Conservation (phyloP, 176 grass and related monocot genomes). For the Echinochloa phyllopogon region DNA sequence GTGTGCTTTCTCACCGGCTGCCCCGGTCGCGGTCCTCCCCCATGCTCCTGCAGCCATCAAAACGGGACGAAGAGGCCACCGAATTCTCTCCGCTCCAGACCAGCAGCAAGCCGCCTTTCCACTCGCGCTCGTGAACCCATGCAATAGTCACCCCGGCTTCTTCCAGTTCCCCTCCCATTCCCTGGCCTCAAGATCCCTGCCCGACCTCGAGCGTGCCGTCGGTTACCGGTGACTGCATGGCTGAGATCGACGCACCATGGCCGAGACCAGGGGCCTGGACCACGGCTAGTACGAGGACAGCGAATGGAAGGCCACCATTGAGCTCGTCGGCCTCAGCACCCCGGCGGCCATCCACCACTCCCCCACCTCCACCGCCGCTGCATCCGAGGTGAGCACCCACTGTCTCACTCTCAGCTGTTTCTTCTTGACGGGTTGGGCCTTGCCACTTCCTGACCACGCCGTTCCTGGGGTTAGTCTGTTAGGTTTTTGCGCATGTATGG, state of each 20-base stretch:
- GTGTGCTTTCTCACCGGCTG: conserved; percentile 9
- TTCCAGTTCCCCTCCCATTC: background rate
- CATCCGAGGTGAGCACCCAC: conserved; percentile 31
- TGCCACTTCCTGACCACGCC: too few relatives aligned
- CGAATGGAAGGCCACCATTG: conserved; percentile 55
- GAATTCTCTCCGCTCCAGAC: conserved; percentile 3
- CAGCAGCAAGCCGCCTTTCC: conserved; percentile 14
- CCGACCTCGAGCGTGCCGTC: background rate
- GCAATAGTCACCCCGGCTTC: conserved; percentile 25
- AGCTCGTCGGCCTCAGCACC: conserved; percentile 68
- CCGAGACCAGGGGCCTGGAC: conserved; percentile 21
- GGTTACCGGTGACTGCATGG: conserved; percentile 24
- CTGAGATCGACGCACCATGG: conserved; percentile 53
- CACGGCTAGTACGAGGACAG: background rate
- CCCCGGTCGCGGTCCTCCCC: background rate
- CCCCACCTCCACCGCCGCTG: background rate
- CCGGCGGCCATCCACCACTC: conserved; percentile 36
- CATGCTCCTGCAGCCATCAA: conserved; percentile 25
- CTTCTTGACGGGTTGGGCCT: too few relatives aligned
- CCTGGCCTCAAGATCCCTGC: background rate
- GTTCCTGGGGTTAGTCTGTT: too few relatives aligned
- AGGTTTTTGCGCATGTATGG: too few relatives aligned
- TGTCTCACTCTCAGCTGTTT: background rate
- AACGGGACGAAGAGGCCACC: conserved; percentile 7
- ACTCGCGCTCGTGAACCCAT: conserved; percentile 28